Conservation (phyloP, 2,329 filamentous ascomycete species). For the Elsinoe necatrix region DNA sequence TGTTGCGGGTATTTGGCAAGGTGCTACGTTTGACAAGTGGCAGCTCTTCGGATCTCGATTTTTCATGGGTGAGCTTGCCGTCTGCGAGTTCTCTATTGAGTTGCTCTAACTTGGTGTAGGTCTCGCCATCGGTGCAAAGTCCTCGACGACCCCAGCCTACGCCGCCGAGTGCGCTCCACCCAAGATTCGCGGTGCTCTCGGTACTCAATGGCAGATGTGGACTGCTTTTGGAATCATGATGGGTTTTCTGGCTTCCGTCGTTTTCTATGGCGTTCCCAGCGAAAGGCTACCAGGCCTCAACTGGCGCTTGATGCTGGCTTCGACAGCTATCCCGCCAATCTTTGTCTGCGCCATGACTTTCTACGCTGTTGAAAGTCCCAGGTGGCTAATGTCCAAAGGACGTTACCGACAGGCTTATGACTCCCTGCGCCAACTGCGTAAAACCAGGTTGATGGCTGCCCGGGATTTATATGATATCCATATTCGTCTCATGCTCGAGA, state of each 20-base stretch:
- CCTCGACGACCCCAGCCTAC: conserved; percentile 38
- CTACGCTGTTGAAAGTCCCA: conserved; percentile 38
- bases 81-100: conserved; percentile 12
- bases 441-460: conserved; percentile 32
- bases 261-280: conserved; percentile 40
- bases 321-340: conserved; percentile 34
- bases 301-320: conserved; percentile 35
- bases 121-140: conserved; percentile 37
- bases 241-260: conserved; percentile 35
- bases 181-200: conserved; percentile 35
- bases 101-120: conserved; percentile 15
- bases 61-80: conserved; percentile 19
- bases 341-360: conserved; percentile 29
- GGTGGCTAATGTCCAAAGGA: conserved; percentile 30
- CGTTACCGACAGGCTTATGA: conserved; percentile 31
- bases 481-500: conserved; percentile 17
- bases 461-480: conserved; percentile 35
- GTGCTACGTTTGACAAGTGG: conserved; percentile 19
- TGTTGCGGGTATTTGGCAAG: conserved; percentile 32
- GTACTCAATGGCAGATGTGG: conserved; percentile 42
- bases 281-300: conserved; percentile 36
- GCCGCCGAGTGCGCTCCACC: conserved; percentile 33
- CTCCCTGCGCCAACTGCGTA: conserved; percentile 29
- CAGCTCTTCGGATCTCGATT: conserved; percentile 19
- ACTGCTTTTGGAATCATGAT: conserved; percentile 40